Conservation (phyloP, 2,329 filamentous ascomycete species). For the Beauveria asiatica region DNA sequence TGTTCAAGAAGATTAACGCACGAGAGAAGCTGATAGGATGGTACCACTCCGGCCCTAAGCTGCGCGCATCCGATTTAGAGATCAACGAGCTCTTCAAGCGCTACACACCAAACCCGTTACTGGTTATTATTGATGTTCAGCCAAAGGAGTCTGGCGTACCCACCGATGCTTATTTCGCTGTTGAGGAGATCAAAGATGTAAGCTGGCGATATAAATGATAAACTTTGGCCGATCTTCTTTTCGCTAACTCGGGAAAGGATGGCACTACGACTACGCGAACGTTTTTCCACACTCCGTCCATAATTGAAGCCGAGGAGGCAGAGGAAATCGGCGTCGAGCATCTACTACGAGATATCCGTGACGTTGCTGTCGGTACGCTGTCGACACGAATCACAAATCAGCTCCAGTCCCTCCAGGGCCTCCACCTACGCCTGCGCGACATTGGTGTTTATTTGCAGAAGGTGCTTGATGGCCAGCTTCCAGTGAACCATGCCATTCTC, state of each 20-base stretch:
- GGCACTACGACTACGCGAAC: slow-evolving; percentile 95
- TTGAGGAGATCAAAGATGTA: slow-evolving; percentile 99
- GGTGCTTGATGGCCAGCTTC: slow-evolving; percentile 84
- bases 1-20: slow-evolving; percentile 99
- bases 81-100: slow-evolving; percentile 99
- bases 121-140: slow-evolving; percentile 98
- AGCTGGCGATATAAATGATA: slow-evolving; percentile 24
- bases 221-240: not conserved
- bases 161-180: slow-evolving; percentile 97
- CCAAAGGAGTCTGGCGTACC: slow-evolving; percentile 96
- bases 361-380: slow-evolving; percentile 93
- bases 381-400: slow-evolving; percentile 97
- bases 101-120: slow-evolving; percentile 91
- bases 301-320: slow-evolving; percentile 97
- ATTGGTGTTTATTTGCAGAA: slow-evolving; percentile 95
- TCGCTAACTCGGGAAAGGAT: slow-evolving; percentile 49
- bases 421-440: slow-evolving; percentile 88
- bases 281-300: slow-evolving; percentile 95
- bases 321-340: slow-evolving; percentile 99
- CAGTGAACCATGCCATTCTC: slow-evolving; percentile 93
- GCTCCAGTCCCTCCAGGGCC: slow-evolving; percentile 90
- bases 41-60: slow-evolving; percentile 97
- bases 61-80: slow-evolving; percentile 91
- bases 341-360: slow-evolving; percentile 91
- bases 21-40: slow-evolving; percentile 98